These are phyloP conservation scores for Acanthamoeba culbertsoni DNA, from an alignment of 208 protist species.

Conservation along the genomic window DNA sequence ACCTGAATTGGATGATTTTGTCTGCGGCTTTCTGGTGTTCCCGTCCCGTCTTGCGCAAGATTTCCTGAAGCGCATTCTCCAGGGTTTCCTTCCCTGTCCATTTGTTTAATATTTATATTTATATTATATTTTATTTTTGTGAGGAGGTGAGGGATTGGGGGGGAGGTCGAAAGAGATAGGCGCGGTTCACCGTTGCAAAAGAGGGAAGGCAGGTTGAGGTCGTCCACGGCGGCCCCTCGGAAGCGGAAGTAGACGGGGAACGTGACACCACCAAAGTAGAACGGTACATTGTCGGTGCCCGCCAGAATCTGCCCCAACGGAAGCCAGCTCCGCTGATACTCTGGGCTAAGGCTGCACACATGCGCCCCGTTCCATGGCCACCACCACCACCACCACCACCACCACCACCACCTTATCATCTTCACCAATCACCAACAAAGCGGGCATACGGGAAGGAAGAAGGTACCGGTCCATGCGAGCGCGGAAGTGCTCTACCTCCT, in stretches of 20 bases:
- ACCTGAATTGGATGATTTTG: conserved; percentile 34
- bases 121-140: no score
- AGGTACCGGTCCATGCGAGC: not conserved
- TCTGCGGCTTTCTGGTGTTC: not conserved
- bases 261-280: not conserved
- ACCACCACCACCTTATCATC: not conserved
- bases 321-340: not conserved
- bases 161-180: not conserved
- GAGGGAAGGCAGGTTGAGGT: not conserved
- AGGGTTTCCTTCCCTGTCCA: not conserved
- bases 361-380: no score
- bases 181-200: not conserved
- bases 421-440: not conserved
- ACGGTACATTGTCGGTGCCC: not conserved
- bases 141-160: not conserved
- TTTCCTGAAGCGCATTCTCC: not conserved
- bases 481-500: conserved; percentile 23
- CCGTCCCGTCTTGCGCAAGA: not conserved
- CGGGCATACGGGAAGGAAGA: not conserved
- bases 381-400: not conserved
- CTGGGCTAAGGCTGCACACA: not conserved
- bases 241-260: not conserved
- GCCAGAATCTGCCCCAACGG: not conserved
- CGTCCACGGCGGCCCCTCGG: not conserved
- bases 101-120: no score